Evolutionary conservation across 2,329 filamentous ascomycete species (phyloP).

Genomic region (Sarocladiaceae sp.): DNA sequence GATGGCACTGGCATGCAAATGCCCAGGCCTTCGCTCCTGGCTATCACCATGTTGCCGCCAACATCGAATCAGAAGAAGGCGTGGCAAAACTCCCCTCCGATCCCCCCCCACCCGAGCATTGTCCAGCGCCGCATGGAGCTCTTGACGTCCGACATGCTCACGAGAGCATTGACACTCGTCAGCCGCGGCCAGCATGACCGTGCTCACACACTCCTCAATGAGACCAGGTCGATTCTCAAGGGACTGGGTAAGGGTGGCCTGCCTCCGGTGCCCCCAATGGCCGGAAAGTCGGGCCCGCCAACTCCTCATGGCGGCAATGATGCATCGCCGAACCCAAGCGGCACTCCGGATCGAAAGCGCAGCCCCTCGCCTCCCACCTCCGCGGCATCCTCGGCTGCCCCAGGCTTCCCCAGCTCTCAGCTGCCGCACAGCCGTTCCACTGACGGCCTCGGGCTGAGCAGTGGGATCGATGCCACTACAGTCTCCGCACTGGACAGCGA

Average conservation of each 20-base stretch:
- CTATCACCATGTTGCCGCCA: constrained; percentile 90
- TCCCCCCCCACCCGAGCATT: constrained; percentile 90
- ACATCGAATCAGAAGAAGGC: constrained; percentile 59
- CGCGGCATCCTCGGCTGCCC: constrained; percentile 35
- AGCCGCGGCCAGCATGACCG: constrained; percentile 90
- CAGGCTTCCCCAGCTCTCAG: constrained; percentile 34
- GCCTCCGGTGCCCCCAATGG: constrained; percentile 73
- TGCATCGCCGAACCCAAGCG: constrained; percentile 35
- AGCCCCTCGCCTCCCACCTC: constrained; percentile 52
- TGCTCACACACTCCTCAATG: constrained; percentile 84
- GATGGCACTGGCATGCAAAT: constrained; percentile 84
- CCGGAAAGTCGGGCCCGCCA: constrained; percentile 38
- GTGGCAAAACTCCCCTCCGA: constrained; percentile 67
- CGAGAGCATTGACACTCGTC: constrained; percentile 83
- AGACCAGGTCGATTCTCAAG: constrained; percentile 93
- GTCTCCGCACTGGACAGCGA: constrained; percentile 88
- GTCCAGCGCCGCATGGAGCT: constrained; percentile 97
- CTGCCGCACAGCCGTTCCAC: constrained; percentile 50
- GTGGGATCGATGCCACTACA: constrained; percentile 77
- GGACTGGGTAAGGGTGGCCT: constrained; percentile 92
- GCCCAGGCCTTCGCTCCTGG: constrained; percentile 82
- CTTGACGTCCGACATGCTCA: constrained; percentile 96
- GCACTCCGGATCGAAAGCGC: constrained; percentile 51
- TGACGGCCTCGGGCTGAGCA: constrained; percentile 55
- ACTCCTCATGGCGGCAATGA: constrained; percentile 45